A percentile compares a stretch with the other conserved stretches of the same genome.
phyloP scores from a whole-genome alignment of 192 early-diverging fungal species.

The Backusella macrospora region DNA sequence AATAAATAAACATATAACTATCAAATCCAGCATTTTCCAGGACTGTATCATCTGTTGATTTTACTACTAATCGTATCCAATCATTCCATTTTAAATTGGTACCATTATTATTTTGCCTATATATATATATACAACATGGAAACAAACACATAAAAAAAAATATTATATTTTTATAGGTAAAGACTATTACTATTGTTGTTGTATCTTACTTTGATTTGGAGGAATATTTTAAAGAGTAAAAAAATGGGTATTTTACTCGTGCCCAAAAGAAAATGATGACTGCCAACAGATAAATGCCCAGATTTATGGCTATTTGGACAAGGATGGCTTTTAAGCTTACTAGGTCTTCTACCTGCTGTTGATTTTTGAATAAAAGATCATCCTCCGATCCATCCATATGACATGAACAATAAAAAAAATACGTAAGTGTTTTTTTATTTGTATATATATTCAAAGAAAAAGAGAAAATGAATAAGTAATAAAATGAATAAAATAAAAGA shows the following conservation, averaged over 20 bases:
- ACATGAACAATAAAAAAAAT: constrained; percentile 8
- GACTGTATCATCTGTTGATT: constrained; percentile 57
- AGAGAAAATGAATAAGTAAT: not conserved
- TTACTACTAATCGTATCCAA: constrained; percentile 66
- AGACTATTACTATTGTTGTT: not conserved
- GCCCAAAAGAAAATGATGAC: constrained; percentile 57
- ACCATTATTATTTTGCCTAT: constrained; percentile 39
- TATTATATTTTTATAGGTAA: not conserved
- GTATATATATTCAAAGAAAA: not conserved
- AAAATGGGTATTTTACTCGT: constrained; percentile 44
- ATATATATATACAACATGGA: constrained; percentile 24
- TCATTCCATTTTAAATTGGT: constrained; percentile 58
- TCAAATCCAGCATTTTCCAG: constrained; percentile 71
- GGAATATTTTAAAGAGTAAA: constrained; percentile 48
- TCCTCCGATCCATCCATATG: constrained; percentile 3
- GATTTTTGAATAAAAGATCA: constrained; percentile 29
- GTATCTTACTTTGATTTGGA: constrained; percentile 17
- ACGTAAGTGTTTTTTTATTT: not conserved
- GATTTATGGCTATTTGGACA: constrained; percentile 60
- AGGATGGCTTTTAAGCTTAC: constrained; percentile 53
- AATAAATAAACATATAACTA: constrained; percentile 69
- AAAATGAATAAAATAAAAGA: not conserved
- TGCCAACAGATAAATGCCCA: constrained; percentile 54
- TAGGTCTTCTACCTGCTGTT: constrained; percentile 27
- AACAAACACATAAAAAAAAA: constrained; percentile 2